Conservation (phyloP, 768 basidiomycete species). For the Tricholoma flavovirens region DNA sequence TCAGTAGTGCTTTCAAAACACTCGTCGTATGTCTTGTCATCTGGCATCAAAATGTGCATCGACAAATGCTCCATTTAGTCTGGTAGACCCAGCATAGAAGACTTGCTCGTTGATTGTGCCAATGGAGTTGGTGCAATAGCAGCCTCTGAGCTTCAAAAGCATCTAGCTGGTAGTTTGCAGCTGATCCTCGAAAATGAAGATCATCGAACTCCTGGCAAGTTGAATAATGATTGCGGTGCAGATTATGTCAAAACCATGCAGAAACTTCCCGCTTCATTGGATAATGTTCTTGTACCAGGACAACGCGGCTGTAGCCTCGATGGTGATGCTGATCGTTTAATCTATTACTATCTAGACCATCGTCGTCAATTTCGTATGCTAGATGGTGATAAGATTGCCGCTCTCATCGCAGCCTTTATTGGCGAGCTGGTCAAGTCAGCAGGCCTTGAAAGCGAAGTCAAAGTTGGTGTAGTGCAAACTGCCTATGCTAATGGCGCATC, state of each 20-base stretch:
- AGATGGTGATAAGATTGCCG: conserved; percentile 98
- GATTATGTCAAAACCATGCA: conserved; percentile 96
- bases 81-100: conserved; percentile 49
- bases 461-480: conserved; percentile 95
- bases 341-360: conserved; percentile 90
- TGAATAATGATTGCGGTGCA: conserved; percentile 89
- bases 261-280: conserved; percentile 74
- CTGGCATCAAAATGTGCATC: conserved; percentile 1
- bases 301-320: conserved; percentile 91
- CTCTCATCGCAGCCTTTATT: conserved; percentile 88
- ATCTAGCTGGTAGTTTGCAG: conserved; percentile 55
- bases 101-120: conserved; percentile 92
- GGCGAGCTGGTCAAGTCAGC: conserved; percentile 83
- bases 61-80: conserved; percentile 33
- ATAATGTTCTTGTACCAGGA: conserved; percentile 54
- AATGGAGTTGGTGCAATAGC: conserved; percentile 90
- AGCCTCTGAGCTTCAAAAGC: conserved; percentile 52
- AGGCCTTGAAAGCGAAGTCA: conserved; percentile 69
- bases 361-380: conserved; percentile 79
- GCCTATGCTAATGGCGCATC: conserved; percentile 98
- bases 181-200: conserved; percentile 67
- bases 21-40: conserved; percentile 60
- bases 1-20: conserved; percentile 76
- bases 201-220: conserved; percentile 55
- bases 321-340: conserved; percentile 95